Percentiles rank a stretch among this genome's conserved stretches.
phyloP scores from a whole-genome alignment of 75 land plant species.

The Pinus albicaulis region DNA sequence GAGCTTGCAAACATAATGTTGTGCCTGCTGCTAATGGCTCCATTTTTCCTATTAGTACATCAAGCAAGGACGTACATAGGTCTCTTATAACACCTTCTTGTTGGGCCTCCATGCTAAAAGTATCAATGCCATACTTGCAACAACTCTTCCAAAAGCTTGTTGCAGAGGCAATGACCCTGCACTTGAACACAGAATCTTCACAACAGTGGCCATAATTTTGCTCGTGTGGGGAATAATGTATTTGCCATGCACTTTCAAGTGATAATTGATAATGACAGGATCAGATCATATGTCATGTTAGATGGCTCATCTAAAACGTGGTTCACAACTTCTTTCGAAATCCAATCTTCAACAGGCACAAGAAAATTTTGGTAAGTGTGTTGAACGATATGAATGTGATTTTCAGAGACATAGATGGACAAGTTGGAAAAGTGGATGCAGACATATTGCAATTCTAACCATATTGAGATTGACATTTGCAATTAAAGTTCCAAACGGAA shows the following conservation, averaged over 20 bases:
- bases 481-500: background rate
- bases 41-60: constrained; percentile 47
- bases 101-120: constrained; percentile 41
- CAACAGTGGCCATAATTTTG: constrained; percentile 66
- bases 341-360: background rate
- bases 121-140: constrained; percentile 70
- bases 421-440: background rate
- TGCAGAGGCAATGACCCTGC: constrained; percentile 80
- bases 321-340: background rate
- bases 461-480: background rate
- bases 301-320: background rate
- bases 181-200: constrained; percentile 55
- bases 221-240: constrained; percentile 28
- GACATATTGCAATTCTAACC: background rate
- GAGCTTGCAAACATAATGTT: constrained; percentile 83
- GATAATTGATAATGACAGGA: too few relatives aligned
- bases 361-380: background rate
- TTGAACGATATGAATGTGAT: background rate
- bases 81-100: constrained; percentile 46
- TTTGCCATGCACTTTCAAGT: too few relatives aligned
- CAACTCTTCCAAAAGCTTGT: constrained; percentile 81
- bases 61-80: constrained; percentile 67
- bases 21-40: constrained; percentile 72
- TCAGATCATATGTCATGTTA: background rate
- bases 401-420: background rate